Evolutionary conservation across 306 rosid genomes (phyloP), one percentile per base, ranked within the genome.

Genomic region (Cucurbita argyrosperma): DNA sequence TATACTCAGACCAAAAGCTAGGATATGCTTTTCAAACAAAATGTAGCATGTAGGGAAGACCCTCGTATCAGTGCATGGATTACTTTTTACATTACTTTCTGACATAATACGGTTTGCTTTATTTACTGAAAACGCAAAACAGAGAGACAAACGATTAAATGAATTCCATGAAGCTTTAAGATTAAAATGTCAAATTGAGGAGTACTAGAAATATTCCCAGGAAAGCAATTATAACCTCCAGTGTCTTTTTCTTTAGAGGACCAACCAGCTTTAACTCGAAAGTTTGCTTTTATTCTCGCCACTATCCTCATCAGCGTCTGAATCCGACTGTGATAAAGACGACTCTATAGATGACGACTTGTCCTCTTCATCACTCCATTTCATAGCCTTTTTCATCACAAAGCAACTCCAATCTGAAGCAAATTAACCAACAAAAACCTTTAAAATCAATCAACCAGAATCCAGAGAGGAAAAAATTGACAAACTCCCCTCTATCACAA

Each of bases 321-420:
- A 72, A 57, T 82, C 89, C 26, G 94, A 81, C 77, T 71, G 79
- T 35, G 79, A 76, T 76, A 84, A 78, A 3, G 89, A 82, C 3
- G 89, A 89, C 43, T 84, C 90, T 39, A 83, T 81, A 0, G 82
- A 74, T 5, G 86, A 88, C 5, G 91, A 85, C 40, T 82, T 87
- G 21, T 78, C 88, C 18, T 85, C 85, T 10, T 83, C 86, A 65
- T 85, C 92, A 76, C 83, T 88, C 96, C 97, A 90, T 21, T 90
- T 89, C 81, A 86, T 80, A 59, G 87, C 57, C 80, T 96, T 89
- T 88, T 94, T 90, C 98, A 94, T 94, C 12, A 42, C 40, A 68
- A 16, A 68, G 57, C 58, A 72, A 54, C 38, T 10, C 15, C 16
- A 64, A 64, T 65, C 71, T 65, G 71, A 65, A 65, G 35, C 8